These are phyloP conservation scores for Chalciporus piperatoides DNA, from an alignment of 1,284 basidiomycete genomes.

Conservation along the genomic window DNA sequence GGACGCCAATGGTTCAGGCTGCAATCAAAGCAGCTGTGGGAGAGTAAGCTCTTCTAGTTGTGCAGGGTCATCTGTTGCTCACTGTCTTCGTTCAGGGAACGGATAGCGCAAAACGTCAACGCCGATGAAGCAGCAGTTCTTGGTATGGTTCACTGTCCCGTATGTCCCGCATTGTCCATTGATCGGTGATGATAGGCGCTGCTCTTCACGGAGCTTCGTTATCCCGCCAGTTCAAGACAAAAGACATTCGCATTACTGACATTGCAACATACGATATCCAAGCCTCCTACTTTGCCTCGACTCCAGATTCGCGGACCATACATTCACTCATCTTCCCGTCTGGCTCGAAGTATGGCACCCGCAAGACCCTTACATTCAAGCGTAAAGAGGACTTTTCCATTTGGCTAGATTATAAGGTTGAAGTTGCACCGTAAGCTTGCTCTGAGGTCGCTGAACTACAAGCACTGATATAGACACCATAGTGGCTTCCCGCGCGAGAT, in stretches of 20 bases:
- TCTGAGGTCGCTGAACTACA: neutral
- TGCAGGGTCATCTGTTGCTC: constrained; percentile 4
- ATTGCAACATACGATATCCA: constrained; percentile 70
- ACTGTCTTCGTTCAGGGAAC: constrained; percentile 44
- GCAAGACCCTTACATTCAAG: constrained; percentile 80
- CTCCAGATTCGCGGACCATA: constrained; percentile 60
- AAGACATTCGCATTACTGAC: constrained; percentile 86
- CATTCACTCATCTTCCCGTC: constrained; percentile 72
- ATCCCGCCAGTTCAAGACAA: constrained; percentile 93
- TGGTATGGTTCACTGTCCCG: constrained; percentile 39
- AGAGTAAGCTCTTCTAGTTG: constrained; percentile 44
- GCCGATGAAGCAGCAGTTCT: constrained; percentile 96
- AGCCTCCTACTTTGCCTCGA: constrained; percentile 69
- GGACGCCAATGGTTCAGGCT: constrained; percentile 89
- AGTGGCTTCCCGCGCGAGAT: constrained; percentile 69
- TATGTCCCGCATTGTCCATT: neutral
- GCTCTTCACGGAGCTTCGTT: constrained; percentile 90
- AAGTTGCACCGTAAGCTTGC: constrained; percentile 51
- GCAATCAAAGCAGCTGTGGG: constrained; percentile 77
- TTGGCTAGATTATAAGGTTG: constrained; percentile 65
- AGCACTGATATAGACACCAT: constrained; percentile 6
- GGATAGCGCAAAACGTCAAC: constrained; percentile 93
- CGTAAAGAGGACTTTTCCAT: constrained; percentile 76
- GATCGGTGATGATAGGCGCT: constrained; percentile 51
- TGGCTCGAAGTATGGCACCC: constrained; percentile 71